Evolutionary conservation across 192 early-diverging fungal species (phyloP).

Genomic region (Funneliformis mosseae): DNA sequence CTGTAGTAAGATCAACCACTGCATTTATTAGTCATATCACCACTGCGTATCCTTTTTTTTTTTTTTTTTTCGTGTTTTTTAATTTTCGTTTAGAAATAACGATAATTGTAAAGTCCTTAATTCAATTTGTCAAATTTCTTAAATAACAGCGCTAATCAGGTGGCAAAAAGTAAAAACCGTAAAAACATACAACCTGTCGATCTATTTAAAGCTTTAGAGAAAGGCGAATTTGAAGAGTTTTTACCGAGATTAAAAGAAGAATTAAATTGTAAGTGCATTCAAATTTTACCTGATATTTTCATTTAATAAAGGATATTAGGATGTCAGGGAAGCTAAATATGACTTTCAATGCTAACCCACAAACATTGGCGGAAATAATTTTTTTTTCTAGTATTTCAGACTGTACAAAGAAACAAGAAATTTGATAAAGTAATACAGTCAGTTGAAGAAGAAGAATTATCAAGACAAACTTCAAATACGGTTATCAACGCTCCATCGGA

Average conservation of each 20-base stretch:
- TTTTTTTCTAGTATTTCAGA: not conserved
- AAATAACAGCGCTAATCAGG: slow-evolving; percentile 3
- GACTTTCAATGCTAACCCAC: not conserved
- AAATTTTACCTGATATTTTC: no score
- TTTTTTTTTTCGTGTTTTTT: not conserved
- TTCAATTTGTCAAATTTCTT: not conserved
- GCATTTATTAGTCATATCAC: slow-evolving; percentile 12
- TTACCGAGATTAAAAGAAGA: slow-evolving; percentile 18
- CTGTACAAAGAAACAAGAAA: not conserved
- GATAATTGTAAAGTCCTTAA: not conserved
- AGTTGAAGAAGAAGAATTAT: not conserved
- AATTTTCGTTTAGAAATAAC: not conserved
- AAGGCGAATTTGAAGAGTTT: slow-evolving; percentile 7
- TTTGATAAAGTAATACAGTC: not conserved
- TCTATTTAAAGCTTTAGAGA: slow-evolving; percentile 1
- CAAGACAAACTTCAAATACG: not conserved
- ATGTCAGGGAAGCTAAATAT: not conserved
- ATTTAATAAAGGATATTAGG: no score
- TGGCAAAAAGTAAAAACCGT: slow-evolving; percentile 10
- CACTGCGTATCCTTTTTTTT: slow-evolving; percentile 5
- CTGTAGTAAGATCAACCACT: slow-evolving; percentile 19
- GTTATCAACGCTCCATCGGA: not conserved
- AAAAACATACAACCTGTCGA: slow-evolving; percentile 18
- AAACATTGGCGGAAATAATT: not conserved
- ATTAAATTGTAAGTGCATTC: not conserved